These are phyloP conservation scores for Lepiota brunneoincarnata DNA, from an alignment of 768 basidiomycete species.

Conservation along the genomic window DNA sequence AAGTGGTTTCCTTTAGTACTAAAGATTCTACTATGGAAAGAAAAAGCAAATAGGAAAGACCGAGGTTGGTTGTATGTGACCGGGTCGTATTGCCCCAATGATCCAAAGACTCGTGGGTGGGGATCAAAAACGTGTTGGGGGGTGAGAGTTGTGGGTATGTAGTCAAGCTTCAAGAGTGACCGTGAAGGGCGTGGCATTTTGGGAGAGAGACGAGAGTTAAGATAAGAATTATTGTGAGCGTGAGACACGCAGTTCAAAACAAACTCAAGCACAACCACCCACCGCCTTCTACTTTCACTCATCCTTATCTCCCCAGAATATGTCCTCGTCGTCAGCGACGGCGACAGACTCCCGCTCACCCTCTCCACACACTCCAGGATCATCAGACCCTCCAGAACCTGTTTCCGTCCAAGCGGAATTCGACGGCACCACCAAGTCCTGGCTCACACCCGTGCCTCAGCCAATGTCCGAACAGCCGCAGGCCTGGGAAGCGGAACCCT, in stretches of 20 bases:
- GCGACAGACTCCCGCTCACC: slow-evolving; percentile 64
- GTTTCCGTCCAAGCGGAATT: slow-evolving; percentile 48
- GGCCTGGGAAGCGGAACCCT: slow-evolving; percentile 43
- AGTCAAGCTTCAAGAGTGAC: too few relatives aligned
- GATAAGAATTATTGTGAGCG: not conserved
- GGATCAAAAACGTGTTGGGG: too few relatives aligned
- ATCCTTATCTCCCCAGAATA: slow-evolving; percentile 24
- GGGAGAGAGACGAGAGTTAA: not conserved
- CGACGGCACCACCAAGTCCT: slow-evolving; percentile 49
- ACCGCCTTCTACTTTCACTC: slow-evolving; percentile 10
- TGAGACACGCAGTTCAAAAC: slow-evolving; percentile 4
- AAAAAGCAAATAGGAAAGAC: too few relatives aligned
- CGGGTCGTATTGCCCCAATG: too few relatives aligned
- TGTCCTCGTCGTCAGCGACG: slow-evolving; percentile 61
- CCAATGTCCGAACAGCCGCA: slow-evolving; percentile 36
- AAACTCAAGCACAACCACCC: not conserved
- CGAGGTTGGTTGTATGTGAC: too few relatives aligned
- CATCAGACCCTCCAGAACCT: slow-evolving; percentile 51
- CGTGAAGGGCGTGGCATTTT: not conserved
- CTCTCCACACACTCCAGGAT: slow-evolving; percentile 69
- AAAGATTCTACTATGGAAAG: too few relatives aligned
- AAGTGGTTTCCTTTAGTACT: too few relatives aligned
- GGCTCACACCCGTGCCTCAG: slow-evolving; percentile 51
- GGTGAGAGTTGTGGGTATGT: too few relatives aligned
- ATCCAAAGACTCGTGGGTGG: too few relatives aligned